Conservation (phyloP, 116 monocot genomes). For the Posidonia oceanica region DNA sequence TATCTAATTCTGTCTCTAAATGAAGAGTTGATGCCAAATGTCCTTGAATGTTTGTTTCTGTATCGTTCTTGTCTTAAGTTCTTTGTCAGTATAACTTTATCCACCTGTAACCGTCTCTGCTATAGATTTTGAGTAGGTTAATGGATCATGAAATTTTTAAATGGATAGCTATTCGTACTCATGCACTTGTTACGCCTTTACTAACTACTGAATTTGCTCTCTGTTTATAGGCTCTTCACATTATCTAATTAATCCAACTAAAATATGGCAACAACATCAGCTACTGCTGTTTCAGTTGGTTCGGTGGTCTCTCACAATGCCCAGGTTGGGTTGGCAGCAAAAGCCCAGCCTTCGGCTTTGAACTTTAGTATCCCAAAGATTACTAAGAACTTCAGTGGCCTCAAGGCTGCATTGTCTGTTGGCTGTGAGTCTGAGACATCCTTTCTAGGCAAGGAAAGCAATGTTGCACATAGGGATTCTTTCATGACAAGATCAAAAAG, state of each 20-base stretch:
- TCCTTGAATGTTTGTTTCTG: too few species aligned
- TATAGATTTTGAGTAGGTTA: too few species aligned
- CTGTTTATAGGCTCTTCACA: neutral
- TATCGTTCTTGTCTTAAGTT: too few species aligned
- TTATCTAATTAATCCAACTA: neutral
- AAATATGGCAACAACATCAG: conserved; percentile 8
- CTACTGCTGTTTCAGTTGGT: conserved; percentile 4
- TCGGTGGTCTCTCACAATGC: conserved; percentile 4
- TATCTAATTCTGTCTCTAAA: too few species aligned
- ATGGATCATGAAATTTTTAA: too few species aligned
- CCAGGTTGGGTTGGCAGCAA: conserved; percentile 5
- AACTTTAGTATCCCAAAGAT: conserved; percentile 5
- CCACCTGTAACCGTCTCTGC: too few species aligned
- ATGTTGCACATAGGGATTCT: conserved; percentile 20
- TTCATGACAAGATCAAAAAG: conserved; percentile 12
- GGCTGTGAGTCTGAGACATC: conserved; percentile 19
- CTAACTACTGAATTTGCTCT: too few species aligned
- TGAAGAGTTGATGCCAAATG: too few species aligned
- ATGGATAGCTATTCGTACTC: too few species aligned
- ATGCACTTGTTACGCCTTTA: too few species aligned
- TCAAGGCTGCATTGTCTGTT: conserved; percentile 32
- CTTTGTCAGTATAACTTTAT: too few species aligned
- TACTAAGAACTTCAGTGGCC: conserved; percentile 32
- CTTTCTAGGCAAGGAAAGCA: conserved; percentile 37
- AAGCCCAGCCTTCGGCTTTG: conserved; percentile 4